Evolutionary conservation across 805 yeast genomes (phyloP).

Genomic region (Kodamaea lidongshanica): DNA sequence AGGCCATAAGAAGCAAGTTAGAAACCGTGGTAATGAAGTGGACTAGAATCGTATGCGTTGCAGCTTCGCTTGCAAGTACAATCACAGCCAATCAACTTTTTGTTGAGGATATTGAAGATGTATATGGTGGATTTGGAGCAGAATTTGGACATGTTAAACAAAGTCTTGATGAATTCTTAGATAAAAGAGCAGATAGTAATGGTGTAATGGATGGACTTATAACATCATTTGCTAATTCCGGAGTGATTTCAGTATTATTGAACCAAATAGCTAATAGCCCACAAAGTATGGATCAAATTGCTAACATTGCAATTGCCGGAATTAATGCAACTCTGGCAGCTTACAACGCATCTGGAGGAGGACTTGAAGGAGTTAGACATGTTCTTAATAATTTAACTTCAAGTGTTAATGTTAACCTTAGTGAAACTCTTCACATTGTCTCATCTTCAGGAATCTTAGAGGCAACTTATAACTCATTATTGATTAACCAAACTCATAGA

Average conservation of each 20-base stretch:
- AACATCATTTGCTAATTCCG: slow-evolving; percentile 18
- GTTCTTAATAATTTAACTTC: too few species aligned
- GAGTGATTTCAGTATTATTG: slow-evolving; percentile 19
- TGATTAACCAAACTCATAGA: slow-evolving; percentile 27
- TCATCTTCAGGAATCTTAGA: slow-evolving; percentile 23
- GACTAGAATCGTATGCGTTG: slow-evolving; percentile 4
- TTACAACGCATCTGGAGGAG: slow-evolving; percentile 6
- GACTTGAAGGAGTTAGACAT: not conserved
- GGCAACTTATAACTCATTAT: slow-evolving; percentile 19
- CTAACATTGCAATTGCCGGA: slow-evolving; percentile 14
- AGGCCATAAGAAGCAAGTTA: too few species aligned
- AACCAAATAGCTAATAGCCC: slow-evolving; percentile 27
- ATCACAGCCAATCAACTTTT: slow-evolving; percentile 1
- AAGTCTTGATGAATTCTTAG: not conserved
- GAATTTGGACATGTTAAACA: slow-evolving; percentile 5
- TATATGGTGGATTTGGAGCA: slow-evolving; percentile 1
- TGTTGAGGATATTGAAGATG: not conserved
- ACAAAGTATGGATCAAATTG: slow-evolving; percentile 23
- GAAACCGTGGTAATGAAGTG: too few species aligned
- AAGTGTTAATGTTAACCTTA: too few species aligned
- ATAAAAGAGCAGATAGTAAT: slow-evolving; percentile 5
- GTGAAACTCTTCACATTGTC: not conserved
- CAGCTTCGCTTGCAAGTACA: slow-evolving; percentile 1
- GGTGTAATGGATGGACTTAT: slow-evolving; percentile 5
- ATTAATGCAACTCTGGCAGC: slow-evolving; percentile 3